Conservation (phyloP, 2,329 filamentous ascomycete genomes). For the Cryphonectria japonica region DNA sequence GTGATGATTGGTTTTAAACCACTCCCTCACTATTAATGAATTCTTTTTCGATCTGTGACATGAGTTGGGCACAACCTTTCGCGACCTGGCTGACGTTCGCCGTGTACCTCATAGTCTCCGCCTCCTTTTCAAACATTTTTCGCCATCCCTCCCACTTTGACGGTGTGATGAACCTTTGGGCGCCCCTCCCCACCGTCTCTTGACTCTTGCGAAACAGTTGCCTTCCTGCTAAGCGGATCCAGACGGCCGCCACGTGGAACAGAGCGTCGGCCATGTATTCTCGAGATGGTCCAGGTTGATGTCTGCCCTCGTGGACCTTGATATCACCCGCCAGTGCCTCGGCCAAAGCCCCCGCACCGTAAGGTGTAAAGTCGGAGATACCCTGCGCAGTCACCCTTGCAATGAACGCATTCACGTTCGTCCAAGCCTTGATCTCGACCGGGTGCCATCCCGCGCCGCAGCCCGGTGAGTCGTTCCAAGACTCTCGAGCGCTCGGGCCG, state of each 20-base stretch:
- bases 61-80: background rate
- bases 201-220: background rate
- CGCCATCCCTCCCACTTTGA: constrained; percentile 13
- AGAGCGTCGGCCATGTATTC: constrained; percentile 12
- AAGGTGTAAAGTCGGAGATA: background rate
- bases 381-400: constrained; percentile 25
- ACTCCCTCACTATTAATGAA: background rate
- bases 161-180: background rate
- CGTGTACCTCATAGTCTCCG: constrained; percentile 1
- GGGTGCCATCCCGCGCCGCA: constrained; percentile 30
- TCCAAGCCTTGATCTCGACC: constrained; percentile 29
- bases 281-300: background rate
- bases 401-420: constrained; percentile 30
- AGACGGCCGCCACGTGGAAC: constrained; percentile 14
- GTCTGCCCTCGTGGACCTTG: background rate
- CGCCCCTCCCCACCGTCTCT: background rate
- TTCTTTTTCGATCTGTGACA: background rate
- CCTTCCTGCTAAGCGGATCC: constrained; percentile 11
- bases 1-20: background rate
- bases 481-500: constrained; percentile 27
- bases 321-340: constrained; percentile 1
- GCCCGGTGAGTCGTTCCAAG: constrained; percentile 30
- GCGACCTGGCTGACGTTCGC: background rate
- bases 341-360: constrained; percentile 17
- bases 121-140: constrained; percentile 15